Conservation (phyloP, 306 rosid species). For the Abrus pulchellus region DNA sequence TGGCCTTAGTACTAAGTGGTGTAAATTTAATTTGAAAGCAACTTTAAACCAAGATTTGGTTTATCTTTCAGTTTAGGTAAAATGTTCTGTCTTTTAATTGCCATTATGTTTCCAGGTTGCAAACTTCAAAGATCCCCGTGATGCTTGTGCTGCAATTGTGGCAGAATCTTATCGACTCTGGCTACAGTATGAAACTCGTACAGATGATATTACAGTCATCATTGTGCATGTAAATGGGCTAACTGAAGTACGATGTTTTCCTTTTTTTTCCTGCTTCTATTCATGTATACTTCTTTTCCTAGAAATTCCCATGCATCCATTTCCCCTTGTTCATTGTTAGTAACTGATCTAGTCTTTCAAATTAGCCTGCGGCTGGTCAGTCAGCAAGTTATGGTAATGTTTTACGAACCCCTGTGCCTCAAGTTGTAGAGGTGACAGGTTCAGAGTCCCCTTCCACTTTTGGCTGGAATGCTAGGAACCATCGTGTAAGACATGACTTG, state of each 20-base stretch:
- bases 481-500: slow-evolving; percentile 84
- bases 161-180: slow-evolving; percentile 98
- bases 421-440: slow-evolving; percentile 90
- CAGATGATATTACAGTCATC: slow-evolving; percentile 96
- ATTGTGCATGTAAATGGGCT: slow-evolving; percentile 93
- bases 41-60: slow-evolving; percentile 28
- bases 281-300: slow-evolving; percentile 31
- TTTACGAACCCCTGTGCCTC: slow-evolving; percentile 67
- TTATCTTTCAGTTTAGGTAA: slow-evolving; percentile 14
- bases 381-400: slow-evolving; percentile 58
- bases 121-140: slow-evolving; percentile 92
- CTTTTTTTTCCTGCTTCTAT: slow-evolving; percentile 17
- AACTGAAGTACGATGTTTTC: slow-evolving; percentile 66
- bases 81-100: slow-evolving; percentile 40
- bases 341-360: slow-evolving; percentile 48
- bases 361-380: slow-evolving; percentile 67
- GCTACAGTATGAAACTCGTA: slow-evolving; percentile 98
- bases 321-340: slow-evolving; percentile 22
- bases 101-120: slow-evolving; percentile 69
- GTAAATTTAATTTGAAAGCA: slow-evolving; percentile 36
- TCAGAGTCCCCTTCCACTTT: slow-evolving; percentile 92
- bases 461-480: slow-evolving; percentile 78
- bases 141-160: slow-evolving; percentile 99
- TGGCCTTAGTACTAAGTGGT: slow-evolving; percentile 22
- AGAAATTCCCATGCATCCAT: slow-evolving; percentile 4